Conservation (phyloP, 371 early-diverging fungal genomes). For the Paraphysoderma sedebokerense region DNA sequence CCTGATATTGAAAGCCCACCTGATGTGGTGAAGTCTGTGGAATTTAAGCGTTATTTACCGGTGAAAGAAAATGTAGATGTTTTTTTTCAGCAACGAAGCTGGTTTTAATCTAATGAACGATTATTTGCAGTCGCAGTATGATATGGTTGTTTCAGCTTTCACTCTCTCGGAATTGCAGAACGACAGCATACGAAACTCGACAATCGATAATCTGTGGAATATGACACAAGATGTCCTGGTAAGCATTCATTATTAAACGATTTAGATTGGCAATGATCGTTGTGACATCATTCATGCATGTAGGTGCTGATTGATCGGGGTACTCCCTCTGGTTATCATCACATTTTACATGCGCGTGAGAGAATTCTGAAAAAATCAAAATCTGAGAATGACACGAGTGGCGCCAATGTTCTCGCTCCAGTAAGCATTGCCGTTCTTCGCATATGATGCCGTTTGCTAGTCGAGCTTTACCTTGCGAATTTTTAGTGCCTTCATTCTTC, state of each 20-base stretch:
- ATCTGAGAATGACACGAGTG: too few species aligned
- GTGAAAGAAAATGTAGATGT: too few species aligned
- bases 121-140: conserved; percentile 15
- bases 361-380: conserved; percentile 33
- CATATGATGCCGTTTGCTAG: not conserved
- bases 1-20: too few species aligned
- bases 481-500: conserved; percentile 56
- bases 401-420: conserved; percentile 37
- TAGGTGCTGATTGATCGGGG: conserved; percentile 77
- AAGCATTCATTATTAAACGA: too few species aligned
- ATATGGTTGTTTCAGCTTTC: conserved; percentile 59
- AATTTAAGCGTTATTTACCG: too few species aligned
- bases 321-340: conserved; percentile 54
- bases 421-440: conserved; percentile 17
- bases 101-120: too few species aligned
- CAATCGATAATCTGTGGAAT: conserved; percentile 56
- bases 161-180: conserved; percentile 53
- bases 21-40: too few species aligned
- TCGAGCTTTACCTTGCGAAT: not conserved
- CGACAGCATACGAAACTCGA: conserved; percentile 36
- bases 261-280: too few species aligned
- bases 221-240: conserved; percentile 56
- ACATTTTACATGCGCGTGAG: conserved; percentile 51
- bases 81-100: too few species aligned
- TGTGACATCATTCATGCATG: too few species aligned